Evolutionary conservation across 2,329 filamentous ascomycete genomes (phyloP).

Genomic region (Juglanconis sp.): DNA sequence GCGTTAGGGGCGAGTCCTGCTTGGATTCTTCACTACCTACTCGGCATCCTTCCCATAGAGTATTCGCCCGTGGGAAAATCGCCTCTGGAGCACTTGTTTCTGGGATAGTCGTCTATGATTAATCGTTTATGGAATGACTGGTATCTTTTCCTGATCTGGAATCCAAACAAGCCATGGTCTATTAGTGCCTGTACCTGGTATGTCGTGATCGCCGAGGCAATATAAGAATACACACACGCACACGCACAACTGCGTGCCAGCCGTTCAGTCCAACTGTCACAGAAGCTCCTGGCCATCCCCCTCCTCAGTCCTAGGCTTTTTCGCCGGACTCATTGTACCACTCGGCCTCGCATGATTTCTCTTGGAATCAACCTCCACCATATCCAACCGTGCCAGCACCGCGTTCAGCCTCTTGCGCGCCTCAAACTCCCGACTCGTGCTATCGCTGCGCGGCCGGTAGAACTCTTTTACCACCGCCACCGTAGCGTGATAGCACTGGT

Average conservation of each 20-base stretch:
- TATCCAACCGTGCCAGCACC: constrained; percentile 44
- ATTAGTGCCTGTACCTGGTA: too few relatives aligned
- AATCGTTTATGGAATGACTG: too few relatives aligned
- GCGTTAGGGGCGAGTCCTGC: too few relatives aligned
- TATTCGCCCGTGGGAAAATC: too few relatives aligned
- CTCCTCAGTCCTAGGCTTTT: constrained; percentile 35
- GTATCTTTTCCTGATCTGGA: too few relatives aligned
- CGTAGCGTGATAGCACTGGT: constrained; percentile 56
- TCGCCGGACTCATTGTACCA: constrained; percentile 42
- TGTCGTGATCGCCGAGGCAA: too few relatives aligned
- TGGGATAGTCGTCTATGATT: too few relatives aligned
- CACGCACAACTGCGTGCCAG: not conserved
- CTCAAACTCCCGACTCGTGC: constrained; percentile 48
- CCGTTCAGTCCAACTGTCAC: not conserved
- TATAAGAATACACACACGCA: too few relatives aligned
- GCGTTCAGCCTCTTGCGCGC: constrained; percentile 49
- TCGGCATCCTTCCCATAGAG: too few relatives aligned
- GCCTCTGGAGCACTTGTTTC: too few relatives aligned
- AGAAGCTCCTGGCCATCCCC: constrained; percentile 1
- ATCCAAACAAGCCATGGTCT: too few relatives aligned
- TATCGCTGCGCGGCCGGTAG: constrained; percentile 48
- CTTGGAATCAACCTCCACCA: constrained; percentile 32
- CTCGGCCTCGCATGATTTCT: constrained; percentile 34
- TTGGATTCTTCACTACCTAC: too few relatives aligned
- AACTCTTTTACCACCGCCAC: constrained; percentile 52